Conservation (phyloP, 2,329 filamentous ascomycete species). For the Lasiodiplodia sp. region DNA sequence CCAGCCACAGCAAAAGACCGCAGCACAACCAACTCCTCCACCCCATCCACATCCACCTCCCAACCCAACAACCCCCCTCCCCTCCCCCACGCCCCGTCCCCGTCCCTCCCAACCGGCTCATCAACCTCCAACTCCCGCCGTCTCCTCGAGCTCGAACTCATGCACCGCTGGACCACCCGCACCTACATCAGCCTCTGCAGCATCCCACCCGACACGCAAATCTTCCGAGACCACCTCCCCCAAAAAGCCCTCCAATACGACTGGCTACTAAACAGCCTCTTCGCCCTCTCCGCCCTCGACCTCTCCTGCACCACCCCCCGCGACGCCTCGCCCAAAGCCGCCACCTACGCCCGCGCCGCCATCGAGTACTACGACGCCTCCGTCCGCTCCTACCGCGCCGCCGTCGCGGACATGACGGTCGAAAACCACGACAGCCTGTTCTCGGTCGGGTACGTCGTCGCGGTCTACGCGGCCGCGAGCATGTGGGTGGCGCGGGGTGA, state of each 20-base stretch:
- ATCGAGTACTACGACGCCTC: constrained; percentile 46
- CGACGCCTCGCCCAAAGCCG: constrained; percentile 28
- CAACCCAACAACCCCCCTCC: not conserved
- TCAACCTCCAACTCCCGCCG: constrained; percentile 30
- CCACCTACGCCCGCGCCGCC: constrained; percentile 41
- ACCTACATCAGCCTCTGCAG: constrained; percentile 53
- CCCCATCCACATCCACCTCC: too few species aligned
- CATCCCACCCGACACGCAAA: constrained; percentile 50
- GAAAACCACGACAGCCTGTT: constrained; percentile 42
- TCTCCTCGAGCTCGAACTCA: constrained; percentile 57
- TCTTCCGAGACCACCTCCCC: constrained; percentile 37
- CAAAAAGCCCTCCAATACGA: not conserved
- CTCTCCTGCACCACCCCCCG: constrained; percentile 34
- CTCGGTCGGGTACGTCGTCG: not conserved
- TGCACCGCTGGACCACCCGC: constrained; percentile 60
- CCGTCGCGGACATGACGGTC: constrained; percentile 40
- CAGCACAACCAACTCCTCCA: not conserved
- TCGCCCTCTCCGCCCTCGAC: constrained; percentile 36
- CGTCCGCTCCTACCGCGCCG: constrained; percentile 42
- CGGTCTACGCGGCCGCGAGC: not conserved
- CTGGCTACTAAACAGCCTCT: not conserved
- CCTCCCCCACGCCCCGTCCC: not conserved
- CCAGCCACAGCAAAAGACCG: not conserved
- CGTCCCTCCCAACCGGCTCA: constrained; percentile 11
- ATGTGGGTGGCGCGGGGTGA: not conserved